phyloP scores from a whole-genome alignment of 345 rosid genomes.

The Eucalyptus melliodora region DNA sequence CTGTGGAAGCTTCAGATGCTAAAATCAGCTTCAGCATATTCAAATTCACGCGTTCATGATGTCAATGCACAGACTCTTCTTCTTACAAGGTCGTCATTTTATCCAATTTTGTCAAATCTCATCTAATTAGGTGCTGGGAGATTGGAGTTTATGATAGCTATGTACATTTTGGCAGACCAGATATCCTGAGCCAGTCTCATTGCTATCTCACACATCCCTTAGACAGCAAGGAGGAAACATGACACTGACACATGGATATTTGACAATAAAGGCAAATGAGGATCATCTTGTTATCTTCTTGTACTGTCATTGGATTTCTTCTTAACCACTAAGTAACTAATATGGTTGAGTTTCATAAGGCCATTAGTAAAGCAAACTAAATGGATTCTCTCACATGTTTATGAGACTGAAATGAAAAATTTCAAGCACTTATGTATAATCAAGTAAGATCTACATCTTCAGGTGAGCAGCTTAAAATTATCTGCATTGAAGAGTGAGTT shows the following conservation, averaged over 20 bases:
- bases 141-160: background rate
- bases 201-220: background rate
- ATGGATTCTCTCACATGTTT: background rate
- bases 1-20: constrained; percentile 72
- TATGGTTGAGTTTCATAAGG: background rate
- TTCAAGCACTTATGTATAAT: background rate
- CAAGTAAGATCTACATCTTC: background rate
- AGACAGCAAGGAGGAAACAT: background rate
- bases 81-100: constrained; percentile 26
- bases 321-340: background rate
- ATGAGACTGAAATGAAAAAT: background rate
- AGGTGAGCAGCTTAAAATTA: background rate
- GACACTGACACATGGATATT: background rate
- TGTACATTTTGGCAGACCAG: background rate
- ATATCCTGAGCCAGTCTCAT: background rate
- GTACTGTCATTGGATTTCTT: background rate
- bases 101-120: background rate
- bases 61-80: constrained; percentile 57
- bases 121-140: background rate
- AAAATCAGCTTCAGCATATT: constrained; percentile 44
- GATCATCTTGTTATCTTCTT: background rate
- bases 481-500: background rate
- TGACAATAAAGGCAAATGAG: background rate
- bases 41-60: constrained; percentile 60
- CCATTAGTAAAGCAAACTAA: background rate